Conservation (phyloP, 2,329 filamentous ascomycete species). For the Cladosporium sp. region DNA sequence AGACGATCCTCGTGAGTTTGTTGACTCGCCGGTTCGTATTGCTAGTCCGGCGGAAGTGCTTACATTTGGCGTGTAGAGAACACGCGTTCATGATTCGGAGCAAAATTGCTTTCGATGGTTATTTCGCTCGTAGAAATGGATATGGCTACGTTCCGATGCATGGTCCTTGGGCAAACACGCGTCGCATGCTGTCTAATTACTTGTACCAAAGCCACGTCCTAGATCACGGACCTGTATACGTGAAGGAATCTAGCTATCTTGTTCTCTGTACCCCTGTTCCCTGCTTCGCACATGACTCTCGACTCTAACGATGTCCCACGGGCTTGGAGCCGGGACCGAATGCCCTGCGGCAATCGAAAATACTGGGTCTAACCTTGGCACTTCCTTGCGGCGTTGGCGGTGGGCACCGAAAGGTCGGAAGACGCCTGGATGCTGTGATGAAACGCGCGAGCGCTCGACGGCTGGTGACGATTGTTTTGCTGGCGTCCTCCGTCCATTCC, state of each 20-base stretch:
- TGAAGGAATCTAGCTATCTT: too few species aligned
- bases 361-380: neutral
- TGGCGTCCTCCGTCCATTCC: neutral
- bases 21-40: neutral
- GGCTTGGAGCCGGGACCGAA: neutral
- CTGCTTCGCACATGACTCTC: neutral
- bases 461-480: neutral
- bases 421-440: neutral
- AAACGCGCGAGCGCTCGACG: neutral
- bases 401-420: neutral
- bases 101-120: neutral
- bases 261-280: neutral
- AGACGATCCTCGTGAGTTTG: neutral
- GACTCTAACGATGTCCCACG: neutral
- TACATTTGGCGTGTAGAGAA: neutral
- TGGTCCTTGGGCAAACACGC: too few species aligned
- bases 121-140: neutral
- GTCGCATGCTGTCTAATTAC: too few species aligned
- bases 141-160: too few species aligned
- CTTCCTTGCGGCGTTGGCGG: neutral
- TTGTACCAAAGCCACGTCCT: too few species aligned
- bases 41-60: neutral
- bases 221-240: too few species aligned
- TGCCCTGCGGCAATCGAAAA: neutral
- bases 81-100: neutral